These are phyloP conservation scores for Mycena latifolia DNA, from an alignment of 768 basidiomycete species.

Conservation along the genomic window DNA sequence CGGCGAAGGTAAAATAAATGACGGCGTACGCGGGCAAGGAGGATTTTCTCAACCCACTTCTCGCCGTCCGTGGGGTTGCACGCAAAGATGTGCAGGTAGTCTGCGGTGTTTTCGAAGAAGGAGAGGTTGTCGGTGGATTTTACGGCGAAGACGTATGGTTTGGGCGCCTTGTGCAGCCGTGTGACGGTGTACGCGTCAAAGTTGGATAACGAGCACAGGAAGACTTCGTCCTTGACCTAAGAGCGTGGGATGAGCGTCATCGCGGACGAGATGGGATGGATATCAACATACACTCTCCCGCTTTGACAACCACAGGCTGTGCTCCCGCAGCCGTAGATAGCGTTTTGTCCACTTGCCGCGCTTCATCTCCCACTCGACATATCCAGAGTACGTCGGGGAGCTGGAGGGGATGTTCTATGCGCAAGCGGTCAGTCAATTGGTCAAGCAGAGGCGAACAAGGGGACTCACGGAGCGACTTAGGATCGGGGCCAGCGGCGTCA, in stretches of 20 bases:
- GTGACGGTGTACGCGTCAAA: conserved; percentile 91
- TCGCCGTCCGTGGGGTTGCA: conserved; percentile 81
- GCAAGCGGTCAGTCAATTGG: conserved; percentile 29
- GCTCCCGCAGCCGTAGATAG: conserved; percentile 89
- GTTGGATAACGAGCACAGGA: conserved; percentile 87
- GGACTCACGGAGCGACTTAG: conserved; percentile 71
- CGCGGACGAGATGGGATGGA: conserved; percentile 8
- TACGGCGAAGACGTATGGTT: conserved; percentile 85
- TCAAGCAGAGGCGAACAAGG: neutral
- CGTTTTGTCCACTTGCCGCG: conserved; percentile 96
- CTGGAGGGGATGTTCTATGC: conserved; percentile 57
- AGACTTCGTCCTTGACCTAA: conserved; percentile 87
- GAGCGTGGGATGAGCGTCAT: conserved; percentile 19
- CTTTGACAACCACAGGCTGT: conserved; percentile 89
- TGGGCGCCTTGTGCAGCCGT: conserved; percentile 84
- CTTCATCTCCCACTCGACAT: conserved; percentile 91
- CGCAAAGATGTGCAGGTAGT: conserved; percentile 91
- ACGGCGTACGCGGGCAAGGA: conserved; percentile 82
- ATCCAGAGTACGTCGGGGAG: conserved; percentile 64
- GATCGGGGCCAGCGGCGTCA: conserved; percentile 71
- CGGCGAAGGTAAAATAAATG: neutral
- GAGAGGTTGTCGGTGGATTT: conserved; percentile 91
- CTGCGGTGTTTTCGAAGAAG: conserved; percentile 88
- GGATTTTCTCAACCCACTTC: conserved; percentile 83
- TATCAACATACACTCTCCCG: conserved; percentile 78